Base-by-base conservation (phyloP, 2,329 filamentous ascomycete genomes). In the Escovopsis weberi region DNA sequence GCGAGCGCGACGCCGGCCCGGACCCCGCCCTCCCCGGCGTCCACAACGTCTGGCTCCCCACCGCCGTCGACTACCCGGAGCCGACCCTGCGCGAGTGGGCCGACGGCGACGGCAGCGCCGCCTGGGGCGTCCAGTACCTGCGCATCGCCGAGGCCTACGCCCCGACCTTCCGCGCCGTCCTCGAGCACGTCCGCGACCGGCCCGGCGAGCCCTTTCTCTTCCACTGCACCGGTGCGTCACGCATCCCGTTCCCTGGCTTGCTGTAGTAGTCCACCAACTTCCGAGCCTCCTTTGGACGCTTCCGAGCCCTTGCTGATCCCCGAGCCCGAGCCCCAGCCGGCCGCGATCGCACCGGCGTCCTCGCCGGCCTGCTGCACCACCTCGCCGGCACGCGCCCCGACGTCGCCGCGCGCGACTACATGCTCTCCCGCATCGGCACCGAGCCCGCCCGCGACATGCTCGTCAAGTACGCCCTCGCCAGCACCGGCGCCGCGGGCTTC, bases 191-290 rank as follows among this genome's bases (percentile, higher is more conserved):
- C 9, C 57, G 67, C 40, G 69, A 74, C 46, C 56, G 59, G 10
- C 63, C 65, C 7, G 44, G 51, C 1, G 62, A 70, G 51, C 60
- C 64, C 12, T 63, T 73, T 45, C 47, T 75, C 39, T 67, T 75
- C 35, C 72, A 76, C 52, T 76, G 72, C 52, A 72, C 67, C 8
- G 71, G 70, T 72, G 50, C n/a, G n/a, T n/a, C n/a, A 50, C 63
- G 56, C 26, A 32, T 33, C 26, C 19, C 19, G 1, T n/a, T 30
- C 12, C 12, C 30, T 23, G 6, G 7, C 18, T 4, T 15, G 5
- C n/a, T 12, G 10, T 18, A 9, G 8, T 2, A 26, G 36, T 28
- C 36, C 12, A 44, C 39, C 10, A 23, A 33, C 28, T 4, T 18
- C 38, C 32, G 38, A 11, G 30, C 28, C 26, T 42, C 12, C 39